Percentiles rank a stretch among this genome's conserved stretches.
Evolutionary conservation across 2,329 filamentous ascomycete genomes (phyloP).

Genomic region (Ascochyta koolunga): DNA sequence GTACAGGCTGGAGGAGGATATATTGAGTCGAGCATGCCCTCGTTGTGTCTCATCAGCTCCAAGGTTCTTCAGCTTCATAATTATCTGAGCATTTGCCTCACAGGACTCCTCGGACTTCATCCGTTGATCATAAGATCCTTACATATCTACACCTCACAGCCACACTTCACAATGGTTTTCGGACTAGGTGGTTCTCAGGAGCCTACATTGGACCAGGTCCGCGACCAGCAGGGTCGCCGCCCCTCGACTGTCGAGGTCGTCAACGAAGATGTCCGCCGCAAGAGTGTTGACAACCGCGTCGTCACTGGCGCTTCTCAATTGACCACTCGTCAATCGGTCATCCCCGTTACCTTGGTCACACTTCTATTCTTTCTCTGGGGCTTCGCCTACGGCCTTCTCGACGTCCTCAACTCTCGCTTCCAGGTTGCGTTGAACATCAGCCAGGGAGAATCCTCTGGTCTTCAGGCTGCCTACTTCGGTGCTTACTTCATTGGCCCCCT

Average conservation of each 20-base stretch:
- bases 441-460: slow-evolving; percentile 64
- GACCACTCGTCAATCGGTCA: slow-evolving; percentile 54
- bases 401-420: slow-evolving; percentile 54
- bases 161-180: slow-evolving; percentile 33
- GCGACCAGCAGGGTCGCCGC: slow-evolving; percentile 45
- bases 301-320: slow-evolving; percentile 49
- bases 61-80: slow-evolving; percentile 24
- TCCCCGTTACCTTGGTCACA: slow-evolving; percentile 56
- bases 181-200: slow-evolving; percentile 36
- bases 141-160: slow-evolving; percentile 7
- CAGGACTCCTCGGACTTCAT: slow-evolving; percentile 2
- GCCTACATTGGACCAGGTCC: slow-evolving; percentile 44
- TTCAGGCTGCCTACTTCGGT: slow-evolving; percentile 70
- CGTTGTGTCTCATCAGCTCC: slow-evolving; percentile 26
- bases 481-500: slow-evolving; percentile 62
- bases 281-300: slow-evolving; percentile 42
- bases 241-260: slow-evolving; percentile 45
- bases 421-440: slow-evolving; percentile 51
- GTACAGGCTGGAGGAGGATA: slow-evolving; percentile 25
- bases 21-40: slow-evolving; percentile 23
- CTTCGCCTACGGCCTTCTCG: slow-evolving; percentile 54
- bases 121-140: neutral
- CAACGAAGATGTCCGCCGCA: slow-evolving; percentile 39
- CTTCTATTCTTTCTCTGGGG: slow-evolving; percentile 61
- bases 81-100: slow-evolving; percentile 18